Evolutionary conservation across 106 monocot species (phyloP).

Genomic region (Platanthera guangdongensis): DNA sequence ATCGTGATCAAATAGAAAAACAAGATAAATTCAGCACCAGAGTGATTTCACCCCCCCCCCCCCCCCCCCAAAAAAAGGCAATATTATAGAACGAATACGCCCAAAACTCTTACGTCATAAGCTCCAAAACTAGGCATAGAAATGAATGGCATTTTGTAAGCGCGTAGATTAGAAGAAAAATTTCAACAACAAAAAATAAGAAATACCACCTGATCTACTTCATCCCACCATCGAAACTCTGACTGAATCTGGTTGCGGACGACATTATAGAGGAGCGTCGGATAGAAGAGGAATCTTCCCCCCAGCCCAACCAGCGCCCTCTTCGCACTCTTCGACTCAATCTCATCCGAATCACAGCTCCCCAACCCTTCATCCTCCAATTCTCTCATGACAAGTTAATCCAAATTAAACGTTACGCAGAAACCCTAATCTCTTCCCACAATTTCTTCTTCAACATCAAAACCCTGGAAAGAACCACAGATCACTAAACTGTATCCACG

Average conservation of each 20-base stretch:
- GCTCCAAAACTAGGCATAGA: background rate
- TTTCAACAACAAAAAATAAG: background rate
- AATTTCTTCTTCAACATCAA: background rate
- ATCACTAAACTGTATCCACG: background rate
- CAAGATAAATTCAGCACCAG: no score
- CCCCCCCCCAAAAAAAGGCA: no score
- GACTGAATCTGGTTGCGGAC: conserved; percentile 65
- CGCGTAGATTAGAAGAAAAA: background rate
- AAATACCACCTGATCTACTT: conserved; percentile 61
- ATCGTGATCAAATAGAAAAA: no score
- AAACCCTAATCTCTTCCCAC: background rate
- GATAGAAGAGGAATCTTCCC: conserved; percentile 74
- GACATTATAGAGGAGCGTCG: conserved; percentile 84
- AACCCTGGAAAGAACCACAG: background rate
- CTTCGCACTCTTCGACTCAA: conserved; percentile 29
- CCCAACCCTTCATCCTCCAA: conserved; percentile 16
- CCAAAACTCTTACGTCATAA: background rate
- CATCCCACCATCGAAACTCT: conserved; percentile 91
- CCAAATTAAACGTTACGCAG: background rate
- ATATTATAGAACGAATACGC: background rate
- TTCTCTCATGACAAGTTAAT: conserved; percentile 22
- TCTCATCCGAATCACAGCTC: conserved; percentile 7
- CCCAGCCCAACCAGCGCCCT: conserved; percentile 61
- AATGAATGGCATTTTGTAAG: background rate
- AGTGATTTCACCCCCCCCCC: no score